phyloP scores from a whole-genome alignment of 2,329 filamentous ascomycete genomes.

The Lanzia echinophila region DNA sequence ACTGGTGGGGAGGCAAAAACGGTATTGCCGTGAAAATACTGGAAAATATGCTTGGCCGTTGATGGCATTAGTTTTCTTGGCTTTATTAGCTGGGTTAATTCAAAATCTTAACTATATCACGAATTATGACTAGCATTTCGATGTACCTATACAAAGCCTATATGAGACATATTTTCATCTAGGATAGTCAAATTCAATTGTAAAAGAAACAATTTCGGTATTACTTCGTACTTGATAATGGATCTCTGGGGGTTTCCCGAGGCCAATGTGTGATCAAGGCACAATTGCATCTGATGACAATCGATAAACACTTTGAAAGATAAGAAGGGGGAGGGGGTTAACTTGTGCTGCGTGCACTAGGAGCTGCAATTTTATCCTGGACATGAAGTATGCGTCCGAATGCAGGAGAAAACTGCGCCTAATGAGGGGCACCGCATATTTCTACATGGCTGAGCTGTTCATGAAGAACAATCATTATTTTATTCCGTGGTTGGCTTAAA shows the following conservation, averaged over 20 bases:
- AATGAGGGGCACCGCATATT: conserved; percentile 7
- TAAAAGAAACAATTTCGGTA: background rate
- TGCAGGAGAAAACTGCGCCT: conserved; percentile 6
- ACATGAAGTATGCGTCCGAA: conserved; percentile 2
- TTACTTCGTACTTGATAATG: background rate
- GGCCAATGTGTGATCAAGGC: conserved; percentile 10
- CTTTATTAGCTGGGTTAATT: background rate
- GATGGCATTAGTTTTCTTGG: conserved; percentile 2
- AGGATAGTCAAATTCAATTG: background rate
- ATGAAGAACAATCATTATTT: conserved; percentile 2
- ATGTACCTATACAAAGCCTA: background rate
- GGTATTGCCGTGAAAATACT: conserved; percentile 6
- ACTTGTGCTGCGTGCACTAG: no score
- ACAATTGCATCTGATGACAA: conserved; percentile 6
- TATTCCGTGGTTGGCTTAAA: background rate
- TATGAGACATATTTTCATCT: background rate
- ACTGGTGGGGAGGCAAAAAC: conserved; percentile 14
- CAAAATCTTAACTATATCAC: background rate
- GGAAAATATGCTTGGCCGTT: background rate
- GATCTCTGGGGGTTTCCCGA: background rate
- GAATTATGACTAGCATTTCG: background rate
- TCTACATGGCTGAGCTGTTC: conserved; percentile 9
- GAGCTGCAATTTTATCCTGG: background rate
- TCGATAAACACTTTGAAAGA: conserved; percentile 8
- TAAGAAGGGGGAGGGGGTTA: background rate